Conservation (phyloP, 169 alveolate species). For the Cryptosporidium parvum region DNA sequence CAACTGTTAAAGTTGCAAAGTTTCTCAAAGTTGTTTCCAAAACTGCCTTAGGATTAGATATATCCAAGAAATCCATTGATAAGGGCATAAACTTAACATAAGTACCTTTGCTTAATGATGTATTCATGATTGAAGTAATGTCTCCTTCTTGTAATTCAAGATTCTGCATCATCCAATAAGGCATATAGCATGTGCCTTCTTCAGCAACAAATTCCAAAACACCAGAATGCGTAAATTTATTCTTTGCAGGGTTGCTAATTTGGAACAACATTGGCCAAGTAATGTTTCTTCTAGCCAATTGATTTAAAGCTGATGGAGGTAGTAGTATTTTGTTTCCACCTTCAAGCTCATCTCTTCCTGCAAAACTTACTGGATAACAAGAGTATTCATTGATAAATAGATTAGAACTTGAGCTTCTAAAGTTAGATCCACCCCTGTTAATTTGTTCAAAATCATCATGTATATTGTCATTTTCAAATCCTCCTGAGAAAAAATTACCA, state of each 20-base stretch:
- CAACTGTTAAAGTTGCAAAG: constrained; percentile 92
- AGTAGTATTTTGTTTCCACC: constrained; percentile 86
- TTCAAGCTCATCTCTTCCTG: constrained; percentile 88
- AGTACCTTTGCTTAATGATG: constrained; percentile 89
- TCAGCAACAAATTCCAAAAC: constrained; percentile 94
- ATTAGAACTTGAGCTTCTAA: constrained; percentile 20
- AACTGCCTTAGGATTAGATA: constrained; percentile 95
- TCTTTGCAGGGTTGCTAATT: constrained; percentile 83
- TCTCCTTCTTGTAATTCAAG: constrained; percentile 91
- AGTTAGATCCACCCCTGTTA: constrained; percentile 2
- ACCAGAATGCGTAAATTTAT: constrained; percentile 90
- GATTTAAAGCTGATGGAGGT: constrained; percentile 88
- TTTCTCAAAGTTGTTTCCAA: constrained; percentile 92
- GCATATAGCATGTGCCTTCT: constrained; percentile 93
- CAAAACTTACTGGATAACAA: constrained; percentile 87
- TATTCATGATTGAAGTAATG: constrained; percentile 87
- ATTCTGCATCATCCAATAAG: constrained; percentile 95
- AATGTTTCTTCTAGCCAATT: constrained; percentile 87
- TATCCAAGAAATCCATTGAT: constrained; percentile 91
- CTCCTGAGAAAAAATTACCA: constrained; percentile 62
- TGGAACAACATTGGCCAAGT: constrained; percentile 91
- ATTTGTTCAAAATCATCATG: constrained; percentile 50
- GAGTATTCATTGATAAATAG: constrained; percentile 79
- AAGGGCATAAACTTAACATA: constrained; percentile 93
- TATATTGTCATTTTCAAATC: constrained; percentile 45